Evolutionary conservation across 2,329 filamentous ascomycete species (phyloP).

Genomic region (Lecanicillium sp.): DNA sequence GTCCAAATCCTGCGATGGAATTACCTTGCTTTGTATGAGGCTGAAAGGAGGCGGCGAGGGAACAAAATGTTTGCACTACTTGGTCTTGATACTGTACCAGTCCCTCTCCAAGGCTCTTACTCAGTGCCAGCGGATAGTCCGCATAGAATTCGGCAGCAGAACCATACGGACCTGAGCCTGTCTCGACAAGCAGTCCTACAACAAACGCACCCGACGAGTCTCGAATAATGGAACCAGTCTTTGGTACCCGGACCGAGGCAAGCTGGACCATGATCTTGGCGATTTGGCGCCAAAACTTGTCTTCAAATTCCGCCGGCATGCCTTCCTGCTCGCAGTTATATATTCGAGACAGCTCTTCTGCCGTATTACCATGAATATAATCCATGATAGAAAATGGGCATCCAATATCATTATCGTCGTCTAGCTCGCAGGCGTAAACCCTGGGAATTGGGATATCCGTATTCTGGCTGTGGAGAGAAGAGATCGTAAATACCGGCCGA

Average conservation of each 20-base stretch:
- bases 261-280: conserved; percentile 3
- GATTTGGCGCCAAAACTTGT: conserved; percentile 2
- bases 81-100: background rate
- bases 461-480: conserved; percentile 1
- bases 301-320: conserved; percentile 3
- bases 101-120: conserved; percentile 1
- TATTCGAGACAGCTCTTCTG: conserved; percentile 1
- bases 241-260: conserved; percentile 2
- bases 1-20: background rate
- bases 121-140: conserved; percentile 3
- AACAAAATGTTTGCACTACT: conserved; percentile 1
- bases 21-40: background rate
- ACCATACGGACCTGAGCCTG: conserved; percentile 2
- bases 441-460: conserved; percentile 2
- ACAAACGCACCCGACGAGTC: conserved; percentile 1
- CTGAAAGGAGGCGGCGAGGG: conserved; percentile 1
- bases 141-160: conserved; percentile 3
- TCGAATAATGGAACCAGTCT: conserved; percentile 3
- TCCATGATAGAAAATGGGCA: conserved; percentile 4
- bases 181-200: background rate
- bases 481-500: background rate
- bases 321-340: conserved; percentile 1
- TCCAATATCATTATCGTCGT: background rate
- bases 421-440: conserved; percentile 1
- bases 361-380: conserved; percentile 3